phyloP scores from a whole-genome alignment of 1,284 basidiomycete genomes.

The Leccinum fallax region DNA sequence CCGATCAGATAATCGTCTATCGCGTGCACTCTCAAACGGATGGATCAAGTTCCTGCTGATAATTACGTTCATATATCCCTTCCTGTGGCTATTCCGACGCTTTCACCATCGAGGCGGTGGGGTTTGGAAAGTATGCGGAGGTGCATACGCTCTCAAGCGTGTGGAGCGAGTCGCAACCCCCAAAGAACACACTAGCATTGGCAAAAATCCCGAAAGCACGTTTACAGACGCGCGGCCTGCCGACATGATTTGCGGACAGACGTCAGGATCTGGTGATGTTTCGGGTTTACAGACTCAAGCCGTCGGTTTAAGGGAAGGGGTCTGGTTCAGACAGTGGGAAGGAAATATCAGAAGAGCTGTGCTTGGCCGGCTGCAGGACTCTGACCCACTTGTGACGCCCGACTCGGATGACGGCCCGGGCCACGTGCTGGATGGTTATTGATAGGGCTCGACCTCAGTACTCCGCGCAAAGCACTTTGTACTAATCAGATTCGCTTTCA shows the following conservation, averaged over 20 bases:
- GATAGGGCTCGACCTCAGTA: too few species aligned
- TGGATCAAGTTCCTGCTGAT: slow-evolving; percentile 68
- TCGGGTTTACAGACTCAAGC: slow-evolving; percentile 39
- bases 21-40: slow-evolving; percentile 60
- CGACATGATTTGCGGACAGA: slow-evolving; percentile 17
- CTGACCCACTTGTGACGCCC: slow-evolving; percentile 29
- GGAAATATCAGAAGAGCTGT: slow-evolving; percentile 60
- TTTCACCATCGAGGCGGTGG: slow-evolving; percentile 64
- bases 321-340: slow-evolving; percentile 81
- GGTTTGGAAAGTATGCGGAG: slow-evolving; percentile 67
- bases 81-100: slow-evolving; percentile 73
- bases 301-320: slow-evolving; percentile 65
- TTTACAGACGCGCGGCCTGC: slow-evolving; percentile 24
- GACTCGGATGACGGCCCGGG: slow-evolving; percentile 13
- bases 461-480: too few species aligned
- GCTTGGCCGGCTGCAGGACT: slow-evolving; percentile 33
- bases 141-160: slow-evolving; percentile 64
- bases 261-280: slow-evolving; percentile 22
- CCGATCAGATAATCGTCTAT: slow-evolving; percentile 61
- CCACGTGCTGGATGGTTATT: not conserved
- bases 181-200: slow-evolving; percentile 22
- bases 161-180: slow-evolving; percentile 39
- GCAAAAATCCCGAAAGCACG: slow-evolving; percentile 12
- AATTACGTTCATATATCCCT: slow-evolving; percentile 66
- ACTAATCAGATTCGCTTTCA: too few species aligned